Evolutionary conservation across 2,329 filamentous ascomycete species (phyloP).

Genomic region (Penicillium corylophilum): DNA sequence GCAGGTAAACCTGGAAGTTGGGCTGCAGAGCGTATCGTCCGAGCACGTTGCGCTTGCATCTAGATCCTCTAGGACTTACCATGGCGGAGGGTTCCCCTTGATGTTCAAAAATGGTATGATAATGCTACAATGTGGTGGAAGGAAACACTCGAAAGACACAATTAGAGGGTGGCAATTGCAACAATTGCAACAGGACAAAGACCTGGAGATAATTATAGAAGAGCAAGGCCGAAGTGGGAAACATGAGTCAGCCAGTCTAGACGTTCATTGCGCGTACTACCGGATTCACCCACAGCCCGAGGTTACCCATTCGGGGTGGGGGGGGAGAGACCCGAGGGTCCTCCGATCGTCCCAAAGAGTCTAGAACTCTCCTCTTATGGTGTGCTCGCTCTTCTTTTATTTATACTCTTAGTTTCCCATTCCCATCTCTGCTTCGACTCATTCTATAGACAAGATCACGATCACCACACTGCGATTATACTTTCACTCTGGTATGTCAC

Average conservation of each 20-base stretch:
- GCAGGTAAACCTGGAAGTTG: conserved; percentile 7
- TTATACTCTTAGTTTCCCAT: background rate
- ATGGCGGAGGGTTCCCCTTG: too few relatives aligned
- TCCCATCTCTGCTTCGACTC: background rate
- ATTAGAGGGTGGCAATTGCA: too few relatives aligned
- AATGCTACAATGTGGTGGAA: background rate
- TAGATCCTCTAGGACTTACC: background rate
- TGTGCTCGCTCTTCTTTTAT: background rate
- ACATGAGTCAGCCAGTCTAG: background rate
- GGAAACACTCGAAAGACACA: background rate
- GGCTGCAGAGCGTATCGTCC: conserved; percentile 1
- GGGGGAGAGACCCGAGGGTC: background rate
- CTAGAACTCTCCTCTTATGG: background rate
- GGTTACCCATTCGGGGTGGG: background rate
- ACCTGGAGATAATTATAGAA: background rate
- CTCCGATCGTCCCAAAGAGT: background rate
- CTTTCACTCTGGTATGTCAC: background rate
- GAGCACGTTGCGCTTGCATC: conserved; percentile 3
- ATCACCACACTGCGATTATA: background rate
- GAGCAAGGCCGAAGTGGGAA: background rate
- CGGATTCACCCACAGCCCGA: background rate
- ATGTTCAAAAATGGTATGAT: too few relatives aligned
- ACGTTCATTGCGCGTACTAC: background rate
- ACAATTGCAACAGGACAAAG: background rate
- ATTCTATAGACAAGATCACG: too few relatives aligned